These are phyloP conservation scores for Cyphellophora europaea DNA, from an alignment of 2,329 filamentous ascomycete genomes.

Conservation along the genomic window DNA sequence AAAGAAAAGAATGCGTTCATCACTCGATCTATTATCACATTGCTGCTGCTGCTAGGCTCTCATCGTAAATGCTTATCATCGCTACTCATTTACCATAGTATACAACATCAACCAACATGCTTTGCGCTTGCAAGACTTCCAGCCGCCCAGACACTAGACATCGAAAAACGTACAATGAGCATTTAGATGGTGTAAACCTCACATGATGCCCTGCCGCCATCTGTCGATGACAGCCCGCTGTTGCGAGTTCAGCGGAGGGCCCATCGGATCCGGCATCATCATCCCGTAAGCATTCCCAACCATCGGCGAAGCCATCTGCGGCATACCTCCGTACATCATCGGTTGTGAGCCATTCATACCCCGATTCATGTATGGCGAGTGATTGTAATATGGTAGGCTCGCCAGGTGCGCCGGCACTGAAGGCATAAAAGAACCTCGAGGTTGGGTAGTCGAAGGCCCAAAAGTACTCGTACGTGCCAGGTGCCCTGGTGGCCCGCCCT, in stretches of 20 bases:
- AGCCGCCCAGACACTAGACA: too few relatives aligned
- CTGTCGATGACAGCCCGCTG: slow-evolving; percentile 51
- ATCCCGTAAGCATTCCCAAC: too few relatives aligned
- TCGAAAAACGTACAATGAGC: too few relatives aligned
- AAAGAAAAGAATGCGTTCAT: too few relatives aligned
- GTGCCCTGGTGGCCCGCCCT: background rate
- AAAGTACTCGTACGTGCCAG: background rate
- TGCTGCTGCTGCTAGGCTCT: too few relatives aligned
- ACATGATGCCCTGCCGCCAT: slow-evolving; percentile 40
- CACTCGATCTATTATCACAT: too few relatives aligned
- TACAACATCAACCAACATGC: too few relatives aligned
- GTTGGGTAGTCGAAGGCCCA: background rate
- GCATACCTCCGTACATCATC: slow-evolving; percentile 1
- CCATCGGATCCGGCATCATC: slow-evolving; percentile 16
- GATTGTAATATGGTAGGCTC: slow-evolving; percentile 1
- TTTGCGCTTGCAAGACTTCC: too few relatives aligned
- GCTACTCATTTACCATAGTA: too few relatives aligned
- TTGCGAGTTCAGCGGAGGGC: slow-evolving; percentile 34
- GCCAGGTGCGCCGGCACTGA: slow-evolving; percentile 1
- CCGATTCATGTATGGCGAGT: background rate
- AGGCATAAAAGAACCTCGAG: background rate
- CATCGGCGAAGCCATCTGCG: slow-evolving; percentile 4
- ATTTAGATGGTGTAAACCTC: too few relatives aligned
- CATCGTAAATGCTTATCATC: too few relatives aligned
- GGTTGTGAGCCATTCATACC: background rate